Evolutionary conservation across 1,284 basidiomycete species (phyloP), one percentile per base, ranked within the genome.

Genomic region (Tausonia pullulans): DNA sequence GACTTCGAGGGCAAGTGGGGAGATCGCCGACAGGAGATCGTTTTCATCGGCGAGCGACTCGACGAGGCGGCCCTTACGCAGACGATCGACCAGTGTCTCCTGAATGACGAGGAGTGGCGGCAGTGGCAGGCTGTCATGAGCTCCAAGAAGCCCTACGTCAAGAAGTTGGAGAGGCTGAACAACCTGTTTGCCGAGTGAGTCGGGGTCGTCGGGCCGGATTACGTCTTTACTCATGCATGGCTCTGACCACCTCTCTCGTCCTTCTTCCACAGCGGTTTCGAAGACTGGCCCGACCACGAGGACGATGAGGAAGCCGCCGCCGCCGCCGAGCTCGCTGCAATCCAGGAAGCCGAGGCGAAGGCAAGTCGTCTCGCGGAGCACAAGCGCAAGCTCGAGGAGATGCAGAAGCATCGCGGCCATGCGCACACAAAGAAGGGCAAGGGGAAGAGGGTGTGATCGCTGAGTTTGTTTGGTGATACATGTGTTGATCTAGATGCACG

Each of bases 1-100:
- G 79, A 80, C 69, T 79, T 79, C 58, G 54, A 74, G 40, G 78
- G 74, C 1, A 64, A 69, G 2, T 79, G 78, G 78, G 78, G 77
- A 13, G 78, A 80, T 69, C 73, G 78, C 46, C 71, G 77, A 5
- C 78, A 79, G 64, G 78, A 79, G 67, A 69, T 78, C 64, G 71
- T 72, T 55, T 72, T 70, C 51, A 27, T 51, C 58, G 49, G 54
- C 9, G 74, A 76, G 58, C 70, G 72, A 51, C 69, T 76, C 9
- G 71, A 74, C 40, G 68, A 74, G 50, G 69, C 72, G 3, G 65
- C 71, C 41, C 70, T 80, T 41, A 72, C 68, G 5, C 68, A 69
- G 11, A 74, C 75, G 9, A 70, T 80, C 46, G 73, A 79, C 67
- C 58, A 63, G 1, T 75, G 72, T 13, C 67, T 79, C 14, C 68